These are phyloP conservation scores for Eucalyptus sp. DNA, from an alignment of 345 rosid species.

Conservation along the genomic window DNA sequence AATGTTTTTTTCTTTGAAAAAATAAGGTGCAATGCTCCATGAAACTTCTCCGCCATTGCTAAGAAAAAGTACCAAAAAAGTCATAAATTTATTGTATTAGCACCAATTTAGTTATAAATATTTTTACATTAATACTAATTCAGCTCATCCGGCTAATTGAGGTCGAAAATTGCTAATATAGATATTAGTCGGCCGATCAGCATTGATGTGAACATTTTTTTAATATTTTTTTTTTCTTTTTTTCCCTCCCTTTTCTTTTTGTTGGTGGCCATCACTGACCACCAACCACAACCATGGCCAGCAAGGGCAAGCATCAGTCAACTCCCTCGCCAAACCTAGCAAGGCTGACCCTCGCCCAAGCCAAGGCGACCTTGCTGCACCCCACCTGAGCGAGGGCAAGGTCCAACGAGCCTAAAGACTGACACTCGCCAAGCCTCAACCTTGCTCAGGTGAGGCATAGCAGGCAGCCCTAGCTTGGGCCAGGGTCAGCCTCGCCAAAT, in stretches of 20 bases:
- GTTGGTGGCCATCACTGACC: too few species aligned
- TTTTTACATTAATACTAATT: too few species aligned
- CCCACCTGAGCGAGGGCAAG: accelerated
- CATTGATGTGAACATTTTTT: too few species aligned
- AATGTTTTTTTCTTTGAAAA: not conserved
- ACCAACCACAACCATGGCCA: accelerated
- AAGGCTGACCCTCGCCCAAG: accelerated
- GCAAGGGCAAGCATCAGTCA: accelerated
- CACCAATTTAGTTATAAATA: accelerated
- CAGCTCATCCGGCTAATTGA: accelerated
- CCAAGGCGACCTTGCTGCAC: accelerated
- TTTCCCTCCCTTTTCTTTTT: too few species aligned
- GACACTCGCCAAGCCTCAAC: too few species aligned
- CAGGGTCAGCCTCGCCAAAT: accelerated
- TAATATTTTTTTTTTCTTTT: too few species aligned
- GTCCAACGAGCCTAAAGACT: accelerated
- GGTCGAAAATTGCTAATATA: accelerated
- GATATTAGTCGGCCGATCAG: accelerated
- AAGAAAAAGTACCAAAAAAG: accelerated
- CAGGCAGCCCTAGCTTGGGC: accelerated
- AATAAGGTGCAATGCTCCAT: not conserved
- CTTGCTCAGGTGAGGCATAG: accelerated
- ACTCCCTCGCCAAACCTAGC: accelerated
- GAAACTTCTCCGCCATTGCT: not conserved
- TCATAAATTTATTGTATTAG: accelerated